Evolutionary conservation across 1,139 yeast species (phyloP).

Genomic region (Geotrichum candidum): DNA sequence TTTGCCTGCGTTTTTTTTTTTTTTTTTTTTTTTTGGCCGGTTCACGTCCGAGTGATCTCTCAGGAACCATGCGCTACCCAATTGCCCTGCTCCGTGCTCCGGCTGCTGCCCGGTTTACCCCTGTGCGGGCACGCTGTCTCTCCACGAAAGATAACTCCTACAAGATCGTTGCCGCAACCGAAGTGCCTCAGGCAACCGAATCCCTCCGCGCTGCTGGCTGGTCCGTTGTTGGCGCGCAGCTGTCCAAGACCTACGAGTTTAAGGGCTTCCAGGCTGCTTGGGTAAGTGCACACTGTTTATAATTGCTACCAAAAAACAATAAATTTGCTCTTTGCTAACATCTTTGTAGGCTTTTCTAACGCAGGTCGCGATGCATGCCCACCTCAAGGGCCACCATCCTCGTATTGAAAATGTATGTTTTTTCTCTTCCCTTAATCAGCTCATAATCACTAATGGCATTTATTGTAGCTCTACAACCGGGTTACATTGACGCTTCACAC

Average conservation of each 20-base stretch:
- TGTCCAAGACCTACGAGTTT: slow-evolving; percentile 17
- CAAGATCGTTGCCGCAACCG: neutral
- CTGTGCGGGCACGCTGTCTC: neutral
- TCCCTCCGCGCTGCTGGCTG: slow-evolving; percentile 1
- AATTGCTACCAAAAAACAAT: neutral
- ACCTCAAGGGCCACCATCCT: slow-evolving; percentile 67
- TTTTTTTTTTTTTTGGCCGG: neutral
- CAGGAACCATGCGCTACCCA: neutral
- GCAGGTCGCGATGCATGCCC: slow-evolving; percentile 55
- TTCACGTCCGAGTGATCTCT: neutral
- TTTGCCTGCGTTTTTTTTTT: neutral
- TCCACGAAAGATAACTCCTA: neutral
- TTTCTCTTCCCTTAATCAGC: neutral
- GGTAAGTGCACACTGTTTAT: slow-evolving; percentile 19
- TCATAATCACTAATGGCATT: neutral
- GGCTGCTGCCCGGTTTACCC: neutral
- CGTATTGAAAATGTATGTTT: slow-evolving; percentile 24
- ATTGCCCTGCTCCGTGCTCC: neutral
- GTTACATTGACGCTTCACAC: slow-evolving; percentile 58
- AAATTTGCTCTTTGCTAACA: neutral
- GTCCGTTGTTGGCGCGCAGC: neutral
- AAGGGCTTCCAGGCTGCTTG: slow-evolving; percentile 24
- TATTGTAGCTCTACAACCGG: slow-evolving; percentile 46
- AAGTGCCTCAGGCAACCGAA: neutral
- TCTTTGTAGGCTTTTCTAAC: slow-evolving; percentile 46